These are phyloP conservation scores for Ceratobasidium sp. DNA, from an alignment of 1,284 basidiomycete genomes.

Conservation along the genomic window DNA sequence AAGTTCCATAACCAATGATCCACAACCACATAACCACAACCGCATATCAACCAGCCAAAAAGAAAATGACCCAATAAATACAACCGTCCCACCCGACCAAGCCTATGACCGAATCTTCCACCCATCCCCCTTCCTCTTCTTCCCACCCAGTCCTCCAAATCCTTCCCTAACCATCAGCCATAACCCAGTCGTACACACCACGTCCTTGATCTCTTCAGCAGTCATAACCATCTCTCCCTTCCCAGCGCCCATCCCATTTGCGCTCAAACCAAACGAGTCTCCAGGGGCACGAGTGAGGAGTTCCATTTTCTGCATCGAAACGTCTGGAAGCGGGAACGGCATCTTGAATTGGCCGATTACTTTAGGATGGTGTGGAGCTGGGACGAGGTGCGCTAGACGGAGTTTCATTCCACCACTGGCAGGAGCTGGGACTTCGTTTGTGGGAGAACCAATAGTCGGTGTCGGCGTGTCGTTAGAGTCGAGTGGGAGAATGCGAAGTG, in stretches of 20 bases:
- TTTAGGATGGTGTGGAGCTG: conserved; percentile 97
- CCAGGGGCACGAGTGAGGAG: conserved; percentile 12
- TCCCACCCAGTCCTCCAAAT: conserved; percentile 89
- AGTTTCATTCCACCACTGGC: conserved; percentile 64
- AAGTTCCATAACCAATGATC: too few species aligned
- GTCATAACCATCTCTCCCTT: conserved; percentile 68
- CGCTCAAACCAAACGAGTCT: conserved; percentile 41
- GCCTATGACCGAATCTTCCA: conserved; percentile 69
- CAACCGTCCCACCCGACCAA: background rate
- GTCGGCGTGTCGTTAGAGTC: background rate
- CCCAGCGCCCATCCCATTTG: conserved; percentile 50
- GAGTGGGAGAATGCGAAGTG: conserved; percentile 64
- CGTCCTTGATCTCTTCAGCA: conserved; percentile 95
- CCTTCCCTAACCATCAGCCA: conserved; percentile 95
- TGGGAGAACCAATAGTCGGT: background rate
- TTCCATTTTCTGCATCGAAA: conserved; percentile 65
- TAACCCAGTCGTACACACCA: conserved; percentile 87
- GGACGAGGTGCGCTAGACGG: conserved; percentile 78
- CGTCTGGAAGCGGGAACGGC: conserved; percentile 84
- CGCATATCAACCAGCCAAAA: too few species aligned
- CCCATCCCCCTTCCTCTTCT: conserved; percentile 81
- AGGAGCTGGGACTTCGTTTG: background rate
- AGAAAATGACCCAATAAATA: background rate
- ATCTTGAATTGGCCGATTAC: conserved; percentile 92
- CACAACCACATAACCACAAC: too few species aligned